Percentiles rank a stretch among this genome's conserved stretches.
These are phyloP conservation scores for Paralagenidium karlingii DNA, from an alignment of 352 stramenopile species.

Conservation along the genomic window DNA sequence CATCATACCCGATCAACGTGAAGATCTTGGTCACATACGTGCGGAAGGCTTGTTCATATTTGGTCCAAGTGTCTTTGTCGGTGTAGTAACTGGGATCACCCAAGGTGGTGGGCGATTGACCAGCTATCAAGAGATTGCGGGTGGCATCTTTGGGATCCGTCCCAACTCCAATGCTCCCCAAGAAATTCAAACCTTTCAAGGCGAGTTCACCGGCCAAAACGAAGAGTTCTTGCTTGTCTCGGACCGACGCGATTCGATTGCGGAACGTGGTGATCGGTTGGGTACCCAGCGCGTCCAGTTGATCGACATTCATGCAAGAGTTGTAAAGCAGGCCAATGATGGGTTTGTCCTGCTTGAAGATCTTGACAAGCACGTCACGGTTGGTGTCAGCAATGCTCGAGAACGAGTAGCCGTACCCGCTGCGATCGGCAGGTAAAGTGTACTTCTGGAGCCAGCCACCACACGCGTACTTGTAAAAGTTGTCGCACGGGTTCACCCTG, in stretches of 20 bases:
- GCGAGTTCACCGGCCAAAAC: slow-evolving; percentile 36
- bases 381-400: slow-evolving; percentile 29
- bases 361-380: slow-evolving; percentile 31
- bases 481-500: too few species aligned
- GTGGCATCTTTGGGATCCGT: slow-evolving; percentile 79
- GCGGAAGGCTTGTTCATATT: slow-evolving; percentile 56
- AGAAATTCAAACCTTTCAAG: slow-evolving; percentile 44
- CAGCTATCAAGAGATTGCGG: slow-evolving; percentile 68
- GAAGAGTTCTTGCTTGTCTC: slow-evolving; percentile 30
- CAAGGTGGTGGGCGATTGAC: slow-evolving; percentile 72
- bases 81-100: slow-evolving; percentile 89
- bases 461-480: too few species aligned
- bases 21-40: slow-evolving; percentile 72
- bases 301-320: slow-evolving; percentile 52
- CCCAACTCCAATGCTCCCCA: slow-evolving; percentile 60
- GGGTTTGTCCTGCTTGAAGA: slow-evolving; percentile 53
- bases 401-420: slow-evolving; percentile 25
- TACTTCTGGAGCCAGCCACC: too few species aligned
- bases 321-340: slow-evolving; percentile 36
- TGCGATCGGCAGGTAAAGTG: too few species aligned
- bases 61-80: slow-evolving; percentile 67
- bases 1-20: slow-evolving; percentile 31
- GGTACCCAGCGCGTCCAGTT: slow-evolving; percentile 23
- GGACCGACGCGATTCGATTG: slow-evolving; percentile 14
- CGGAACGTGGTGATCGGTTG: slow-evolving; percentile 25